Percentiles rank a stretch among this genome's conserved stretches.
Evolutionary conservation across 2,329 filamentous ascomycete genomes (phyloP).

Genomic region (Xylariaceae sp.): DNA sequence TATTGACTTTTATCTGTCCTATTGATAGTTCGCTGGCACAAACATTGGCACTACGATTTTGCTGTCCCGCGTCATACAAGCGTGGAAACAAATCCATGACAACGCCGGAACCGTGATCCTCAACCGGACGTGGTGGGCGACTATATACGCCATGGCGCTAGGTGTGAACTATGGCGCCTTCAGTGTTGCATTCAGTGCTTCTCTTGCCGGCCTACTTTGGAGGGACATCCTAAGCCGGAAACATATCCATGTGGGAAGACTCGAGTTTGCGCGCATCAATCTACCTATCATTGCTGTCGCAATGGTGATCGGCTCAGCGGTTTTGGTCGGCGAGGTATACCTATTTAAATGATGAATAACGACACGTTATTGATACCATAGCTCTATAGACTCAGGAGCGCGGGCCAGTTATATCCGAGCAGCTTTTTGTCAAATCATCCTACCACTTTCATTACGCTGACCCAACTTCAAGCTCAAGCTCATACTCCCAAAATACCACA

Average conservation of each 20-base stretch:
- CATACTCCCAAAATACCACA: no score
- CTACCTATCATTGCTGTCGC: conserved; percentile 66
- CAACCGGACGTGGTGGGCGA: conserved; percentile 67
- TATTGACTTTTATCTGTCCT: not conserved
- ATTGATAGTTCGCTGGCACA: conserved; percentile 64
- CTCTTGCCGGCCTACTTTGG: conserved; percentile 68
- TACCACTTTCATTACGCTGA: no score
- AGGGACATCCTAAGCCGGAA: conserved; percentile 65
- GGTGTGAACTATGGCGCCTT: conserved; percentile 74
- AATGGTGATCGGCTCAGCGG: conserved; percentile 54
- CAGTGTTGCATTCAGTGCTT: conserved; percentile 67
- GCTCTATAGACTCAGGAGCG: no score
- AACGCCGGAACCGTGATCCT: conserved; percentile 46
- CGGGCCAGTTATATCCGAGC: no score
- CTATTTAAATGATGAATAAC: conserved; percentile 31
- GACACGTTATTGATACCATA: no score
- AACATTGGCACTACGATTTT: conserved; percentile 75
- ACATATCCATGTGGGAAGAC: conserved; percentile 58
- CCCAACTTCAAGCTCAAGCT: no score
- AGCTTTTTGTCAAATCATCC: no score
- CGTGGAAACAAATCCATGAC: conserved; percentile 60
- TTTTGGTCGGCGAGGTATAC: conserved; percentile 55
- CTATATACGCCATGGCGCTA: conserved; percentile 70
- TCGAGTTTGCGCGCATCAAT: conserved; percentile 67
- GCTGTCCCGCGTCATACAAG: conserved; percentile 65